Evolutionary conservation across 495 filamentous ascomycete species (phyloP).

Genomic region (Penicillium roqueforti): DNA sequence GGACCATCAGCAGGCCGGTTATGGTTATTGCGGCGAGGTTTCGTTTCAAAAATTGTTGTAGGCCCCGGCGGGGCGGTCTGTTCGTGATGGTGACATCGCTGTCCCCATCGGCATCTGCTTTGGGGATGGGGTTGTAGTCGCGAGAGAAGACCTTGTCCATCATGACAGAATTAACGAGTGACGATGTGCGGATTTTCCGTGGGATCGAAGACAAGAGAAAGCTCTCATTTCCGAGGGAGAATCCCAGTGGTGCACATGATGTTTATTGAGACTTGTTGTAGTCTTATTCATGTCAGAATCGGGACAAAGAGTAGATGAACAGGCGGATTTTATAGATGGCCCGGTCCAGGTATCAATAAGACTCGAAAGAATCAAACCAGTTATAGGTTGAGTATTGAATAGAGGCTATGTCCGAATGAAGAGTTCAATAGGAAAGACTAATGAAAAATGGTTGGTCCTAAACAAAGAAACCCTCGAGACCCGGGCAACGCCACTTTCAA

Average conservation of each 20-base stretch:
- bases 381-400: background rate
- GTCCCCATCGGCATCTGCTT: slow-evolving; percentile 6
- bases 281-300: background rate
- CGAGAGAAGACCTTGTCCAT: slow-evolving; percentile 6
- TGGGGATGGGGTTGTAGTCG: slow-evolving; percentile 9
- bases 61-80: background rate
- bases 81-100: slow-evolving; percentile 8
- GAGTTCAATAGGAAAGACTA: background rate
- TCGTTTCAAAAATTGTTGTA: slow-evolving; percentile 2
- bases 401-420: background rate
- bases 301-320: slow-evolving; percentile 4
- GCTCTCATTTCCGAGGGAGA: background rate
- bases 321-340: background rate
- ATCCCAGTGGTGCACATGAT: background rate
- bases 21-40: slow-evolving; percentile 14
- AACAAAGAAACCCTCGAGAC: background rate
- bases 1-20: slow-evolving; percentile 6
- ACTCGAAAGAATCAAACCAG: background rate
- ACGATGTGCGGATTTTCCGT: background rate
- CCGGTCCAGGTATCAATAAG: slow-evolving; percentile 3
- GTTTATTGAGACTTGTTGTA: background rate
- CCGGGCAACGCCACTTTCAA: no score
- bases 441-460: background rate
- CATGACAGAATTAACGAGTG: background rate
- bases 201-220: background rate